Evolutionary conservation across 2,329 filamentous ascomycete species (phyloP).

Genomic region (Plenodomus tracheiphilus): DNA sequence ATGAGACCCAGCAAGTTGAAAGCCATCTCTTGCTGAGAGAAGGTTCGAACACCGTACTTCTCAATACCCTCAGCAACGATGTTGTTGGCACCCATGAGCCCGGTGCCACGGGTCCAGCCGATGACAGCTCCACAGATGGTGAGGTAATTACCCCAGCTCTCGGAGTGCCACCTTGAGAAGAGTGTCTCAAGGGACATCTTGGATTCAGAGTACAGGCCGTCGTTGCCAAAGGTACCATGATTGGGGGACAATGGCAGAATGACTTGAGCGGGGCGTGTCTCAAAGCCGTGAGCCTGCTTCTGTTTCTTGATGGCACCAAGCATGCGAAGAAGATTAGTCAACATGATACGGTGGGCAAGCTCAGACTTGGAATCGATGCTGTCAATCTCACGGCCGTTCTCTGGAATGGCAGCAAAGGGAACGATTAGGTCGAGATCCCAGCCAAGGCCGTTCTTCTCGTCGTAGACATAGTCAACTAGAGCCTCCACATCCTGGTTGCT

Average conservation of each 20-base stretch:
- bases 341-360: conserved; percentile 97
- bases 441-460: conserved; percentile 91
- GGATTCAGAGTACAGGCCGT: conserved; percentile 97
- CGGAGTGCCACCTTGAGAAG: conserved; percentile 98
- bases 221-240: conserved; percentile 97
- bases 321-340: conserved; percentile 93
- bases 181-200: conserved; percentile 96
- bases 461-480: conserved; percentile 93
- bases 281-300: conserved; percentile 84
- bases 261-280: conserved; percentile 94
- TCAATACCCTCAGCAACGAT: conserved; percentile 96
- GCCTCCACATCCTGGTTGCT: conserved; percentile 98
- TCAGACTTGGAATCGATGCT: conserved; percentile 96
- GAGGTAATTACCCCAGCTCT: conserved; percentile 96
- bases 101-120: conserved; percentile 97
- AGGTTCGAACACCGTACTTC: conserved; percentile 93
- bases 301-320: conserved; percentile 88
- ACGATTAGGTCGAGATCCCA: conserved; percentile 98
- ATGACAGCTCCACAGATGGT: conserved; percentile 98
- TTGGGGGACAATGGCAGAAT: conserved; percentile 95
- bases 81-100: conserved; percentile 97
- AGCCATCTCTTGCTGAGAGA: conserved; percentile 99
- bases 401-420: conserved; percentile 95
- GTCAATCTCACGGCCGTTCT: conserved; percentile 97
- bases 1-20: conserved; percentile 97